Evolutionary conservation across 2,329 filamentous ascomycete genomes (phyloP).

Genomic region (Botrytis squamosa): DNA sequence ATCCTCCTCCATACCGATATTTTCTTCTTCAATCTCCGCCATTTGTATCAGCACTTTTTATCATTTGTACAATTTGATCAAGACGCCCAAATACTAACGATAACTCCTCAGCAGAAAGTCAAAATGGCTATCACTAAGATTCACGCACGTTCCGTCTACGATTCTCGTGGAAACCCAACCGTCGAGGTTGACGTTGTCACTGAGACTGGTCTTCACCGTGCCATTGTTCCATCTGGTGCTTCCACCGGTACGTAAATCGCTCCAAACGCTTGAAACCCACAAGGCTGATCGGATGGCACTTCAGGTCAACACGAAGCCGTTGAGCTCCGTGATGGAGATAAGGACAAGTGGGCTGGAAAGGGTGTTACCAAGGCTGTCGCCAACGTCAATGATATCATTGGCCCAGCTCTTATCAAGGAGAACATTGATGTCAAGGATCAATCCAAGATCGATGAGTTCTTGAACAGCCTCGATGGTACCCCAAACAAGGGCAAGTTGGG

Average conservation of each 20-base stretch:
- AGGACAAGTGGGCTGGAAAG: slow-evolving; percentile 82
- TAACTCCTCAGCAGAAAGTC: slow-evolving; percentile 37
- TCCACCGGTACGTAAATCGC: slow-evolving; percentile 71
- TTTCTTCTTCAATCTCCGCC: slow-evolving; percentile 27
- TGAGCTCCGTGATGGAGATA: slow-evolving; percentile 88
- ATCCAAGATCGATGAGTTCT: slow-evolving; percentile 77
- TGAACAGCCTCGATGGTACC: slow-evolving; percentile 81
- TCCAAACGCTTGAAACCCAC: slow-evolving; percentile 25
- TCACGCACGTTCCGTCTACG: slow-evolving; percentile 93
- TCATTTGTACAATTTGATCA: not conserved
- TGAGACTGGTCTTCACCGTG: slow-evolving; percentile 93
- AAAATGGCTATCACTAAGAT: slow-evolving; percentile 90
- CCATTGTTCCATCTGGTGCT: slow-evolving; percentile 94
- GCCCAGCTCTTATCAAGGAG: slow-evolving; percentile 78
- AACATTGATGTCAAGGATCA: slow-evolving; percentile 84
- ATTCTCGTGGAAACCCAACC: slow-evolving; percentile 97
- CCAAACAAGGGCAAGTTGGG: slow-evolving; percentile 84
- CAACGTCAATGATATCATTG: slow-evolving; percentile 82
- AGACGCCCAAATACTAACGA: slow-evolving; percentile 4
- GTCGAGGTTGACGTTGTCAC: slow-evolving; percentile 98
- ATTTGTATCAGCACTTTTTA: not conserved
- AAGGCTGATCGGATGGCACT: slow-evolving; percentile 28
- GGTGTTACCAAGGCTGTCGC: slow-evolving; percentile 82
- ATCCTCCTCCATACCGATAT: slow-evolving; percentile 20
- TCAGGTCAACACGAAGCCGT: slow-evolving; percentile 85